phyloP scores from a whole-genome alignment of 2,329 filamentous ascomycete species.

The Ophiostoma ips region DNA sequence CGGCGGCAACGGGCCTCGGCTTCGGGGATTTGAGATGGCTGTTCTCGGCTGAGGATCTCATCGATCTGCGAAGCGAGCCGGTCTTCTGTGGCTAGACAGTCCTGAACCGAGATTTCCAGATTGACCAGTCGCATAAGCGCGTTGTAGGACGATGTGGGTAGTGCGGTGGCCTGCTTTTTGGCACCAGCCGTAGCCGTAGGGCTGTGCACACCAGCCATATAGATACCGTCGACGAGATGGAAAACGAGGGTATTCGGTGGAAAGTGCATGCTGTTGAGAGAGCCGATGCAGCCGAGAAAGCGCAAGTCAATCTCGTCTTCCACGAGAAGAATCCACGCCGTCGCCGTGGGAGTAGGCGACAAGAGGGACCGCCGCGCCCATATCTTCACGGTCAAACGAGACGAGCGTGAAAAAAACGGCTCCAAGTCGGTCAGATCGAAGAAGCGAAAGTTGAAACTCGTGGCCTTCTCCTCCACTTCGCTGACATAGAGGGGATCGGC shows the following conservation, averaged over 20 bases:
- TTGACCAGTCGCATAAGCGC: constrained; percentile 78
- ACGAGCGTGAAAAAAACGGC: constrained; percentile 49
- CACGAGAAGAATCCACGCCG: constrained; percentile 42
- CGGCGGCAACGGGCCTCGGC: constrained; percentile 36
- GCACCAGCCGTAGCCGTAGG: constrained; percentile 23
- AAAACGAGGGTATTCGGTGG: constrained; percentile 64
- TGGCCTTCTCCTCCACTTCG: constrained; percentile 64
- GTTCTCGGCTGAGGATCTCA: constrained; percentile 29
- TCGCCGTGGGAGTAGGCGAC: background rate
- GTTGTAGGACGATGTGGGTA: constrained; percentile 68
- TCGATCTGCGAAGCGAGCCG: constrained; percentile 69
- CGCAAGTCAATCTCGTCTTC: constrained; percentile 59
- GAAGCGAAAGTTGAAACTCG: constrained; percentile 79
- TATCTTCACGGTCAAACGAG: constrained; percentile 52
- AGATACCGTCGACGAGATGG: constrained; percentile 8
- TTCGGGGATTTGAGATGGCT: constrained; percentile 23
- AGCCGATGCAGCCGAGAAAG: constrained; percentile 65
- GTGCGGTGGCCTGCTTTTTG: constrained; percentile 25
- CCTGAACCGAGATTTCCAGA: constrained; percentile 80
- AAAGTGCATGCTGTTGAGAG: constrained; percentile 49
- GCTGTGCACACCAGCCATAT: constrained; percentile 20
- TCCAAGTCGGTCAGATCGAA: constrained; percentile 60
- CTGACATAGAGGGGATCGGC: constrained; percentile 78
- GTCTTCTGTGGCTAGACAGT: constrained; percentile 66
- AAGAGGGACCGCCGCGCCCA: constrained; percentile 45